Conservation (phyloP, 2,329 filamentous ascomycete genomes). For the Fusarium robinianum region DNA sequence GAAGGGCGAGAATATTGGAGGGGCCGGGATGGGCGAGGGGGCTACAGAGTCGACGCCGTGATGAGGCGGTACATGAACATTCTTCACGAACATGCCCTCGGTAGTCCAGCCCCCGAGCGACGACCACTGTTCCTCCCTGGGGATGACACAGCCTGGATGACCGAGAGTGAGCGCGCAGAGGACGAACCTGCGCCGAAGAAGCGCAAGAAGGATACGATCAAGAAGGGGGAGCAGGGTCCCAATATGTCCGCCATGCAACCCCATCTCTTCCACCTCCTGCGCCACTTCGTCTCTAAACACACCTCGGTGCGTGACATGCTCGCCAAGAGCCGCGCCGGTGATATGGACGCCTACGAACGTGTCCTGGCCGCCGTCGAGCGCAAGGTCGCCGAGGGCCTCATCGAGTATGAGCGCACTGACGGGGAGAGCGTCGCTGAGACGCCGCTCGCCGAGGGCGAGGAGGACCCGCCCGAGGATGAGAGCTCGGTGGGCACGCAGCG, state of each 20-base stretch:
- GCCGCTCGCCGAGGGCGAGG: constrained; percentile 37
- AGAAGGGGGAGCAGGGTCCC: constrained; percentile 49
- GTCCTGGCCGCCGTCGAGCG: constrained; percentile 76
- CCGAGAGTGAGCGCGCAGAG: constrained; percentile 38
- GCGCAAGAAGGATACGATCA: constrained; percentile 47
- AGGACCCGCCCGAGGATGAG: constrained; percentile 51
- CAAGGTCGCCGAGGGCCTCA: constrained; percentile 72
- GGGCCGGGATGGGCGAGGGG: constrained; percentile 75
- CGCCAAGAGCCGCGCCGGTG: constrained; percentile 67
- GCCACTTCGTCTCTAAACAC: constrained; percentile 78
- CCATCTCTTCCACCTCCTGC: constrained; percentile 89
- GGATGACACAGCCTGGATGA: constrained; percentile 54
- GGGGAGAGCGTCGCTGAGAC: constrained; percentile 54
- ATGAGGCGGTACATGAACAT: constrained; percentile 90
- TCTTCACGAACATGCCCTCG: constrained; percentile 76
- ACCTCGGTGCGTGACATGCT: constrained; percentile 86
- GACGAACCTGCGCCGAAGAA: constrained; percentile 59
- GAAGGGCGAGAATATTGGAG: constrained; percentile 86
- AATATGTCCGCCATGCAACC: constrained; percentile 85
- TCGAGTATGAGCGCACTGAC: constrained; percentile 64
- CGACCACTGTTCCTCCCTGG: constrained; percentile 74
- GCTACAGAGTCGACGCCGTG: constrained; percentile 87
- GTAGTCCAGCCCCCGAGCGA: constrained; percentile 65
- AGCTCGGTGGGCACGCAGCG: constrained; percentile 70
- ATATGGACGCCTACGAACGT: constrained; percentile 76